Percentiles rank a stretch among this genome's conserved stretches.
phyloP scores from a whole-genome alignment of 1,284 basidiomycete species.

The Cutaneotrichosporon sp. region DNA sequence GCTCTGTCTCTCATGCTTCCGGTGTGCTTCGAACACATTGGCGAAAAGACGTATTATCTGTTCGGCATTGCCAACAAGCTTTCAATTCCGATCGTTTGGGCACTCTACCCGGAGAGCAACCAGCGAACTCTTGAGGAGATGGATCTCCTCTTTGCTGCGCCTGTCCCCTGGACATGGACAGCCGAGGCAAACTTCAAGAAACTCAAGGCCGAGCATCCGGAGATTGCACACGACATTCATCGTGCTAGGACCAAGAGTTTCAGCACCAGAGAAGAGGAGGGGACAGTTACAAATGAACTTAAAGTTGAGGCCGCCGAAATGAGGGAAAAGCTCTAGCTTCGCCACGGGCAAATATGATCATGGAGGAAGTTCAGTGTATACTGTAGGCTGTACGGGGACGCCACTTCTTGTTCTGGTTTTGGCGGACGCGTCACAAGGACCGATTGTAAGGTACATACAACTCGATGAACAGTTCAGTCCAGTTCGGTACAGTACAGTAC shows the following conservation, averaged over 20 bases:
- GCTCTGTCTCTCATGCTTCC: constrained; percentile 21
- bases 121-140: constrained; percentile 32
- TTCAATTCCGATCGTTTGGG: constrained; percentile 30
- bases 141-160: constrained; percentile 13
- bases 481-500: no score
- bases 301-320: no score
- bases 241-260: not conserved
- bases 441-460: no score
- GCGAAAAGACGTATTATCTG: constrained; percentile 27
- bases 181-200: constrained; percentile 24
- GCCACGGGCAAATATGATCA: no score
- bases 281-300: not conserved
- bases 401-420: no score
- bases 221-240: constrained; percentile 11
- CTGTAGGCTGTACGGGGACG: no score
- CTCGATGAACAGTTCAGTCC: no score
- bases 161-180: constrained; percentile 22
- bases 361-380: no score
- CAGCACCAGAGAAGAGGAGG: not conserved
- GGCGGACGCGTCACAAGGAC: no score
- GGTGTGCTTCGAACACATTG: constrained; percentile 24
- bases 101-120: constrained; percentile 31
- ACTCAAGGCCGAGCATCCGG: constrained; percentile 21
- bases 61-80: constrained; percentile 15
- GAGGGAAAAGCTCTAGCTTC: no score